Percentiles rank a stretch among this genome's conserved stretches.
These are phyloP conservation scores for Didymella glomerata DNA, from an alignment of 2,329 filamentous ascomycete species.

Conservation along the genomic window DNA sequence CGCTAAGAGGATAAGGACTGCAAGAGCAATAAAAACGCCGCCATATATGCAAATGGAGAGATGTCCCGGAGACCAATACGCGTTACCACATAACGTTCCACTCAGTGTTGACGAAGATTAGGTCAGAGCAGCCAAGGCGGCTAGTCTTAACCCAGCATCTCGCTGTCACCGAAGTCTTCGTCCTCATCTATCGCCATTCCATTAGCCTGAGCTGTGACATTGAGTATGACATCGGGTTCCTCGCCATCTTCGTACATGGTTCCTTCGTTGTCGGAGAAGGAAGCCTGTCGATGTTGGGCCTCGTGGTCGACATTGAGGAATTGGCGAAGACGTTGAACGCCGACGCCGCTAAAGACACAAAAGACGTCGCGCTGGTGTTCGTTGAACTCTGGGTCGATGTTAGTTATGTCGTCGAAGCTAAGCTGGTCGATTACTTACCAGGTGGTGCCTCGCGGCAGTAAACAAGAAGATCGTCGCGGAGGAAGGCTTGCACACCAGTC, in stretches of 20 bases:
- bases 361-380: conserved; percentile 95
- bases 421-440: conserved; percentile 56
- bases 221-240: conserved; percentile 46
- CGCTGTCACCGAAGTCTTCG: conserved; percentile 56
- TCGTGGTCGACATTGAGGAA: conserved; percentile 70
- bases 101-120: background rate
- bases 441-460: conserved; percentile 88
- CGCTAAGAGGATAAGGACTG: conserved; percentile 24
- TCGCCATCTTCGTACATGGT: conserved; percentile 46
- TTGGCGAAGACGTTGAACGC: conserved; percentile 78
- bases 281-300: conserved; percentile 27
- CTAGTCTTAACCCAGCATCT: conserved; percentile 52
- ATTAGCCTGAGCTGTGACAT: conserved; percentile 48
- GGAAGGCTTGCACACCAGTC: conserved; percentile 91
- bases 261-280: conserved; percentile 36
- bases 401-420: background rate
- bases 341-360: conserved; percentile 92
- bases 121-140: conserved; percentile 1
- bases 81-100: background rate
- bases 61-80: background rate
- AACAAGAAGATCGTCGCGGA: conserved; percentile 80
- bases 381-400: conserved; percentile 75
- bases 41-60: conserved; percentile 24
- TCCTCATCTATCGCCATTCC: conserved; percentile 55
- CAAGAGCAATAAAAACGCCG: conserved; percentile 23